These are phyloP conservation scores for Alternaria hordeiaustralica DNA, from an alignment of 2,329 filamentous ascomycete species.

Conservation along the genomic window DNA sequence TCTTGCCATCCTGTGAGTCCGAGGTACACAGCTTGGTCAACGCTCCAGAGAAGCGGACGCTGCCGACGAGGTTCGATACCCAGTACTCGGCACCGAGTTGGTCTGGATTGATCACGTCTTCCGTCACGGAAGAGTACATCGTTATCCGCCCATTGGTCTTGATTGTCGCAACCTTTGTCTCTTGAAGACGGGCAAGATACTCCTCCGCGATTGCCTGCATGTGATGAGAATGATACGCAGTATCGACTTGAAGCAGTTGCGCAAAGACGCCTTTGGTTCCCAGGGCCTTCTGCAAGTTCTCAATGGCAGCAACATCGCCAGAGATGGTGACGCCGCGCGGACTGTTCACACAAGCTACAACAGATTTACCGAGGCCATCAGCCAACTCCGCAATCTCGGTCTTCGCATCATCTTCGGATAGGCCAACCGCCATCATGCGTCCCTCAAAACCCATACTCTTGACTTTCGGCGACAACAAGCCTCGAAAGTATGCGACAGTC, in stretches of 20 bases:
- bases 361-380: conserved; percentile 21
- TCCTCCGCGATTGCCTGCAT: conserved; percentile 38
- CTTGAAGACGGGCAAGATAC: conserved; percentile 17
- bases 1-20: background rate
- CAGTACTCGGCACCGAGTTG: conserved; percentile 32
- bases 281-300: conserved; percentile 40
- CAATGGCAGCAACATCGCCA: conserved; percentile 50
- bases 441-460: conserved; percentile 12
- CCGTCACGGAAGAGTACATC: conserved; percentile 27
- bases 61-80: conserved; percentile 30
- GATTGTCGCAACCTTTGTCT: conserved; percentile 1
- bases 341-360: conserved; percentile 48
- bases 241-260: conserved; percentile 49
- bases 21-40: conserved; percentile 1
- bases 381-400: conserved; percentile 3
- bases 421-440: conserved; percentile 43
- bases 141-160: background rate
- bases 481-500: conserved; percentile 21
- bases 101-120: background rate
- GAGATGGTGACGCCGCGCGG: conserved; percentile 54
- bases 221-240: conserved; percentile 56
- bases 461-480: conserved; percentile 7
- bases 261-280: conserved; percentile 48
- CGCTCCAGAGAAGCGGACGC: conserved; percentile 19
- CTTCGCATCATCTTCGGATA: conserved; percentile 22